phyloP scores from a whole-genome alignment of 345 rosid species.

The Conringia planisiliqua region DNA sequence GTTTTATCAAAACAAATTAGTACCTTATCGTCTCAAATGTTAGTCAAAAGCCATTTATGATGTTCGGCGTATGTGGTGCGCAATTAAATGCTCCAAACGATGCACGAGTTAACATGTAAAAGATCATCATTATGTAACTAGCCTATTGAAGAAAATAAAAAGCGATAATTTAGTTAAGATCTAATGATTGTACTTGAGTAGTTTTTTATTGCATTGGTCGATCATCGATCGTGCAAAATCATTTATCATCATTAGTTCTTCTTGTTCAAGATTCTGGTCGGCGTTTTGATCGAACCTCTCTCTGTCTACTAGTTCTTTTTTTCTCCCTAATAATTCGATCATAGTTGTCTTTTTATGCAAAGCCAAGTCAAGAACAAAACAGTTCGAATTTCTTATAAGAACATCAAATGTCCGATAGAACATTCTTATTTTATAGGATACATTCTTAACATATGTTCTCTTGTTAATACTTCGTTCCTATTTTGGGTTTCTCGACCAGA shows the following conservation, averaged over 20 bases:
- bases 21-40: background rate
- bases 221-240: background rate
- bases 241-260: background rate
- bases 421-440: constrained; percentile 18
- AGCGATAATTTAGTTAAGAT: background rate
- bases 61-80: too few relatives aligned
- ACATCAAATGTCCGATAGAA: background rate
- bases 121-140: background rate
- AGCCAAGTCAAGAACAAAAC: background rate
- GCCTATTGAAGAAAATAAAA: background rate
- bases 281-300: background rate
- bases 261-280: background rate
- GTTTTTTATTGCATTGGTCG: background rate
- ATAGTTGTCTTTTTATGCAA: too few relatives aligned
- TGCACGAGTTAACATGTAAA: too few relatives aligned
- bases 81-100: too few relatives aligned
- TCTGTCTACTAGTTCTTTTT: background rate
- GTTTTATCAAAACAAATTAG: background rate
- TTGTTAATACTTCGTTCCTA: background rate
- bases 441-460: background rate
- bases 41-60: background rate
- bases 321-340: too few relatives aligned
- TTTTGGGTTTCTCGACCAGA: background rate
- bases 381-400: background rate
- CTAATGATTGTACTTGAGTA: too few relatives aligned